A percentile compares a stretch with the other conserved stretches of the same genome.
These are phyloP conservation scores for Macrophomina phaseolina DNA, from an alignment of 2,329 filamentous ascomycete species.

Conservation along the genomic window DNA sequence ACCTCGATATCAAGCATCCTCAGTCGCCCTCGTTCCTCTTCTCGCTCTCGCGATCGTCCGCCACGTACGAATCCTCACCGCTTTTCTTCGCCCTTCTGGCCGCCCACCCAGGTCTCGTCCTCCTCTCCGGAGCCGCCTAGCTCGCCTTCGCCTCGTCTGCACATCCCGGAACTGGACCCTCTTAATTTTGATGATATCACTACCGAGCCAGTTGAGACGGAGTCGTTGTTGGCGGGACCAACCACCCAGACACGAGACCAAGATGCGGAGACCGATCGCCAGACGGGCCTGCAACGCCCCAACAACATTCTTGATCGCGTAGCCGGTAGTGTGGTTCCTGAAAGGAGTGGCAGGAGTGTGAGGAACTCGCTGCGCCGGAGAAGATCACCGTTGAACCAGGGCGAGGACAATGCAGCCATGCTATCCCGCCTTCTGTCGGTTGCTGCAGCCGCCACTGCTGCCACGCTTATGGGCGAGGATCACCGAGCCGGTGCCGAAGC, in stretches of 20 bases:
- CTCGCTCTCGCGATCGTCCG: conserved; percentile 24
- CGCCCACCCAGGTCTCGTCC: conserved; percentile 30
- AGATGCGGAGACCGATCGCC: conserved; percentile 10
- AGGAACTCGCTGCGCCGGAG: conserved; percentile 56
- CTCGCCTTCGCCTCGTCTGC: conserved; percentile 41
- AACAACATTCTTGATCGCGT: conserved; percentile 27
- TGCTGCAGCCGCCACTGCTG: conserved; percentile 68
- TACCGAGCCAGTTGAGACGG: conserved; percentile 23
- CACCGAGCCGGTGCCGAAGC: conserved; percentile 62
- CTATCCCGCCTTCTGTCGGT: conserved; percentile 67
- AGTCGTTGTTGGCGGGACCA: background rate
- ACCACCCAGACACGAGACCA: background rate
- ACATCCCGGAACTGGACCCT: conserved; percentile 43
- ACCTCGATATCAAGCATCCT: conserved; percentile 41
- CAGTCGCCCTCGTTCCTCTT: conserved; percentile 29
- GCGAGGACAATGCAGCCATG: conserved; percentile 67
- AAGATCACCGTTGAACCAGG: conserved; percentile 58
- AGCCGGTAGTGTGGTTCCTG: conserved; percentile 29
- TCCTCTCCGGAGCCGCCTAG: conserved; percentile 34
- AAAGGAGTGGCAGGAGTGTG: conserved; percentile 48
- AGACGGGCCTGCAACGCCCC: conserved; percentile 8
- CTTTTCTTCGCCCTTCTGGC: conserved; percentile 32
- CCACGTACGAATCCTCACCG: conserved; percentile 32
- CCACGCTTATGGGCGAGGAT: conserved; percentile 67
- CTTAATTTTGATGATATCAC: conserved; percentile 45